These are phyloP conservation scores for Nicotiana sylvestris DNA, from an alignment of 257 asterid species.

Conservation along the genomic window DNA sequence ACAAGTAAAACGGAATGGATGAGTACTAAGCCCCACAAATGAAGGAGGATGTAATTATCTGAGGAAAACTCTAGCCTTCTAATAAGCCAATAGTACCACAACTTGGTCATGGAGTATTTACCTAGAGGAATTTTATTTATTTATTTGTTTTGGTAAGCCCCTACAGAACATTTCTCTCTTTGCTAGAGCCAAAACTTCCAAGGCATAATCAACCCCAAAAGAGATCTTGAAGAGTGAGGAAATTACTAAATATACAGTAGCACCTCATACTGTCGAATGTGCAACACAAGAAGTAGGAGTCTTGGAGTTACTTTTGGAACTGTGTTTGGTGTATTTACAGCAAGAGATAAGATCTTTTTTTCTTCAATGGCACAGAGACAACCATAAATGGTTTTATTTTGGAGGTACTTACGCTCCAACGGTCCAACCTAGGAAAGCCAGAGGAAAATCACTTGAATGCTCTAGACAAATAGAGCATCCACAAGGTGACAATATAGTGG, in stretches of 20 bases:
- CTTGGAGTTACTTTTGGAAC: neutral
- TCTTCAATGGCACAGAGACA: neutral
- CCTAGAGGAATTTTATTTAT: neutral
- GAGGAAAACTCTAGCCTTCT: neutral
- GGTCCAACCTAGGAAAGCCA: no score
- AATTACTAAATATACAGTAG: neutral
- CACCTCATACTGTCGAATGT: neutral
- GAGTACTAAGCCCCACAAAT: neutral
- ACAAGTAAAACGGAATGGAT: no score
- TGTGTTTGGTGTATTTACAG: neutral
- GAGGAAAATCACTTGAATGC: no score
- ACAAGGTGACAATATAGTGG: no score
- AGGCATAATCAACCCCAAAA: neutral
- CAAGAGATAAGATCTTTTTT: neutral
- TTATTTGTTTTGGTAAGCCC: neutral
- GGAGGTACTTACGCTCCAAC: no score
- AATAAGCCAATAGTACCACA: constrained; percentile 6
- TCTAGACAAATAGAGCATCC: no score
- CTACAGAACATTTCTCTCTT: neutral
- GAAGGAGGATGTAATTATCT: neutral
- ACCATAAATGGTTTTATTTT: neutral
- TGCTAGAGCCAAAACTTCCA: neutral
- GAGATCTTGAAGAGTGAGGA: neutral
- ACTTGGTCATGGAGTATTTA: neutral
- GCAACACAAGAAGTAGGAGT: neutral